These are phyloP conservation scores for Ceratorhiza oryzae-sativae DNA, from an alignment of 1,284 basidiomycete genomes.

Conservation along the genomic window DNA sequence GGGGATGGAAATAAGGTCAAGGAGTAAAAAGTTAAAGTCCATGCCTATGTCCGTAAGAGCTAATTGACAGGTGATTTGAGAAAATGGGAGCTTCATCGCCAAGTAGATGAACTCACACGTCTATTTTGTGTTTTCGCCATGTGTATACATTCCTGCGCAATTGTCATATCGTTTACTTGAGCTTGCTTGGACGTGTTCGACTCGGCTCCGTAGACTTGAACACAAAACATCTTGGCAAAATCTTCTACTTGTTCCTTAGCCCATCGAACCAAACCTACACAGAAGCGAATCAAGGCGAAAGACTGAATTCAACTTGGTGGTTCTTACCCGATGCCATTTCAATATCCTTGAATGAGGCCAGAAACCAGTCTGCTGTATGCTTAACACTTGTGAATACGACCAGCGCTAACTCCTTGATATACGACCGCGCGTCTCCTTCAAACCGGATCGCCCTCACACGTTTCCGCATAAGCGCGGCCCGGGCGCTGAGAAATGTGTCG, in stretches of 20 bases:
- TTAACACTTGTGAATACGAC: constrained; percentile 90
- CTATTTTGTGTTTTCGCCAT: constrained; percentile 80
- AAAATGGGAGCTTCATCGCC: not conserved
- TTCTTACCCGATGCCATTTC: constrained; percentile 85
- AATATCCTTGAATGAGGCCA: constrained; percentile 94
- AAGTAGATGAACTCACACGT: constrained; percentile 63
- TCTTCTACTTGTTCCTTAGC: constrained; percentile 84
- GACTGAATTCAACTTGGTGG: not conserved
- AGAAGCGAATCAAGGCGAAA: not conserved
- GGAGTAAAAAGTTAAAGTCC: constrained; percentile 87
- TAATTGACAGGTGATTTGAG: constrained; percentile 57
- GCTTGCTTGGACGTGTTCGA: constrained; percentile 5
- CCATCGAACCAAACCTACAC: constrained; percentile 90
- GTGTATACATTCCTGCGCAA: constrained; percentile 72
- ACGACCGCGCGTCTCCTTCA: constrained; percentile 87
- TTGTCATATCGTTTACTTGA: constrained; percentile 63
- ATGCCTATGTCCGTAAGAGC: constrained; percentile 91
- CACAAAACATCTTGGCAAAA: constrained; percentile 86
- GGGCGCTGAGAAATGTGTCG: constrained; percentile 81
- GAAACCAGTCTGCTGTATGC: constrained; percentile 97
- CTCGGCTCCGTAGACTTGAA: constrained; percentile 89
- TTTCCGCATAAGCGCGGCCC: constrained; percentile 76
- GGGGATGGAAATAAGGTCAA: constrained; percentile 62
- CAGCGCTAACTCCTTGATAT: constrained; percentile 80
- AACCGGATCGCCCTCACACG: constrained; percentile 85